Conservation (phyloP, 345 rosid genomes). For the Eucalyptus pumila region DNA sequence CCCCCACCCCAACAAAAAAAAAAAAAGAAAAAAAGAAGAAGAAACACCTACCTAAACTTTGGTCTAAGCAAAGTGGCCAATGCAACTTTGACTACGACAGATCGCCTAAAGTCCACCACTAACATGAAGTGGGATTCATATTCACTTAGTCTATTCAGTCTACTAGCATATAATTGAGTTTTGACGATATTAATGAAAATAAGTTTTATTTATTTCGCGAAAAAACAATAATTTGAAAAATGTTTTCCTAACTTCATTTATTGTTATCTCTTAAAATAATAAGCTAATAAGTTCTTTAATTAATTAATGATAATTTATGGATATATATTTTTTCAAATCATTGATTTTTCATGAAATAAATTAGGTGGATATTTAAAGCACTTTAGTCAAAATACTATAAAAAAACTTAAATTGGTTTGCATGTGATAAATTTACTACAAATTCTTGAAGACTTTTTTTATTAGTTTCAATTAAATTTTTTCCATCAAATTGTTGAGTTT, state of each 20-base stretch:
- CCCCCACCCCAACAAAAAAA: not conserved
- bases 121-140: not conserved
- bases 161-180: not conserved
- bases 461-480: too few species aligned
- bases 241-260: not conserved
- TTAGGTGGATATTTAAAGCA: rapidly evolving
- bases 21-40: rapidly evolving
- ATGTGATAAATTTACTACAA: too few species aligned
- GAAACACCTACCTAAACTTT: not conserved
- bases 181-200: not conserved
- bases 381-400: too few species aligned
- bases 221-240: not conserved
- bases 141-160: not conserved
- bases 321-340: not conserved
- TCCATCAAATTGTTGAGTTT: rapidly evolving
- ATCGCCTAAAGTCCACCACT: not conserved
- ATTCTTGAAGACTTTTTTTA: too few species aligned
- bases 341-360: too few species aligned
- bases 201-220: not conserved
- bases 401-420: too few species aligned
- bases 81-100: not conserved
- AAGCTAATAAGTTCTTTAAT: not conserved
- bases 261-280: not conserved
- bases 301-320: not conserved
- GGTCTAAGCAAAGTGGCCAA: not conserved